Base-by-base conservation (phyloP, 2,329 filamentous ascomycete species). In the Berkeleyomyces basicola region DNA sequence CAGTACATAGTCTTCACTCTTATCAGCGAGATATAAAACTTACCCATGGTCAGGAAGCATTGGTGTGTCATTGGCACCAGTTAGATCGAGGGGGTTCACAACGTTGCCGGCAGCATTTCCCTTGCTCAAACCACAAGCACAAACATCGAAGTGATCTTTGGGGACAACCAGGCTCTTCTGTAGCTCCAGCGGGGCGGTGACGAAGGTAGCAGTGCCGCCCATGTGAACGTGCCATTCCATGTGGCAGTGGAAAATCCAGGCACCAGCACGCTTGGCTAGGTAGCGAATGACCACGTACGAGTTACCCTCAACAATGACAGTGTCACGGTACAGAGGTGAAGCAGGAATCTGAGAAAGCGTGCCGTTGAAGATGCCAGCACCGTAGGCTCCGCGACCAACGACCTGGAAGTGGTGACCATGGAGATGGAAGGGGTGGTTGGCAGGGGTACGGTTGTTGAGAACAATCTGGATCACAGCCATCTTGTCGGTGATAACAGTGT, bases 91-190 rank as follows among this genome's bases (percentile, higher is more conserved):
- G 6, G 77, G 69, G 60, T 84, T 70, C 1, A 70, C 67, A 0
- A 77, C 80, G 65, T 83, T 84, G 0, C 77, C 83, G 0, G 81
- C 83, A 0, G 82, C 83, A 68, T 85, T 85, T 4, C 83, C 83
- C 4, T 67, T 67, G 0, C 71, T 75, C 2, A 76, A 73, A 0
- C 75, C 70, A 16, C 72, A 72, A 3, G 70, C 68, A 61, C 71
- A 73, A 9, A 66, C 66, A 6, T 66, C 71, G 68, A 73, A 71
- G 65, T 84, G 80, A 44, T 78, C 72, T 57, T 63, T 14, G 5
- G 64, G 80, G 16, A 85, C 76, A 1, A 69, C 72, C 58, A 78
- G 67, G 0, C 68, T 71, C 59, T 75, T 68, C 68, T 85, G 82
- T 1, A 86, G 68, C 58, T 77, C 73, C 16, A 67, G 49, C 14